Evolutionary conservation across 805 yeast genomes (phyloP).

Genomic region (Candida oleophila): DNA sequence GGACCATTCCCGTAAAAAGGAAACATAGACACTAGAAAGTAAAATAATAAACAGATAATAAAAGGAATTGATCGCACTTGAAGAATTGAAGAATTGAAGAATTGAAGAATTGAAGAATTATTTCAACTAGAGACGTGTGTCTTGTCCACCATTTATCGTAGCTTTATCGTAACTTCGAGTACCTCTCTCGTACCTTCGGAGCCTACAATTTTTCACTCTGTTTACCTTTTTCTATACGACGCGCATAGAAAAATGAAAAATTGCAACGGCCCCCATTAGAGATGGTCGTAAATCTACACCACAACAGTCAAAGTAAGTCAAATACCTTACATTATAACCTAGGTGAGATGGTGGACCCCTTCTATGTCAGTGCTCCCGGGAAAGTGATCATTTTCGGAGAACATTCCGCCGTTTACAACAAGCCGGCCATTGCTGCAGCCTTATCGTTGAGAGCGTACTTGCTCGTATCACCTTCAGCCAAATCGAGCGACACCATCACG

Average conservation of each 20-base stretch:
- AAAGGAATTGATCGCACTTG: too few species aligned
- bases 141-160: too few species aligned
- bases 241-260: neutral
- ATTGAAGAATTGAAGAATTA: too few species aligned
- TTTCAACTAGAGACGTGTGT: too few species aligned
- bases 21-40: too few species aligned
- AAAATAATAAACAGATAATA: too few species aligned
- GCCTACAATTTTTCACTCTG: neutral
- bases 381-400: conserved; percentile 95
- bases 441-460: conserved; percentile 82
- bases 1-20: too few species aligned
- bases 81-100: too few species aligned
- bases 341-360: conserved; percentile 36
- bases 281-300: too few species aligned
- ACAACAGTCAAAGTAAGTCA: neutral
- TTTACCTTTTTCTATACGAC: neutral
- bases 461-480: conserved; percentile 51
- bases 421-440: conserved; percentile 96
- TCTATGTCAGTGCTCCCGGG: conserved; percentile 91
- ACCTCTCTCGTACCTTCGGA: too few species aligned
- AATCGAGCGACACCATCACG: conserved; percentile 39
- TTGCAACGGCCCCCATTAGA: too few species aligned
- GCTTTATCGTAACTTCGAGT: too few species aligned
- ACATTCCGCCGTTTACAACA: conserved; percentile 91
- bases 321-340: neutral